Evolutionary conservation across 352 stramenopile species (phyloP).

Genomic region (Peronosclerospora sorghi): DNA sequence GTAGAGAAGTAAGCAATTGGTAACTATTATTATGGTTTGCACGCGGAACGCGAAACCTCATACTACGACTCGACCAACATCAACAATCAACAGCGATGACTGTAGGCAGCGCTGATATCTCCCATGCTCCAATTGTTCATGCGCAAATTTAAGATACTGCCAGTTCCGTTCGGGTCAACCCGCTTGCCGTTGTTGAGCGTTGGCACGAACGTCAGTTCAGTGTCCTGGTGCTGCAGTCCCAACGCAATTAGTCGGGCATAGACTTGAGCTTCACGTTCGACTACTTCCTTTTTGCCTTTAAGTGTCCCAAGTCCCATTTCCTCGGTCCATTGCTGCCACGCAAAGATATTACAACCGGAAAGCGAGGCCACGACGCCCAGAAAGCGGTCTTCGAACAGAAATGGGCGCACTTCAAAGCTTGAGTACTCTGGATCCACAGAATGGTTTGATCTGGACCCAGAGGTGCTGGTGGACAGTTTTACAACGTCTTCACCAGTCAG

Average conservation of each 20-base stretch:
- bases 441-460: neutral
- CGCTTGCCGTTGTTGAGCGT: slow-evolving; percentile 68
- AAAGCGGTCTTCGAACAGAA: slow-evolving; percentile 38
- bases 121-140: slow-evolving; percentile 64
- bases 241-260: slow-evolving; percentile 49
- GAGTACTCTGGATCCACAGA: slow-evolving; percentile 3
- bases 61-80: no score
- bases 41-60: no score
- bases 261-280: slow-evolving; percentile 16
- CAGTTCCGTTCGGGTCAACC: slow-evolving; percentile 20
- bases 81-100: no score
- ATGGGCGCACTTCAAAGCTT: slow-evolving; percentile 70
- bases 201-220: slow-evolving; percentile 42
- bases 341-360: slow-evolving; percentile 68
- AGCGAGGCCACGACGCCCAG: slow-evolving; percentile 65
- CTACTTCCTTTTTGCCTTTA: slow-evolving; percentile 6
- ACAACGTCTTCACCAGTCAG: slow-evolving; percentile 26
- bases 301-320: slow-evolving; percentile 29
- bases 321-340: slow-evolving; percentile 40
- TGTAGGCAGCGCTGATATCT: slow-evolving; percentile 55
- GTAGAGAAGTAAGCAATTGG: no score
- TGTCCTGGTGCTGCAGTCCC: slow-evolving; percentile 37
- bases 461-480: slow-evolving; percentile 6
- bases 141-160: slow-evolving; percentile 33
- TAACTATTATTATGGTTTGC: no score